A percentile compares a stretch with the other conserved stretches of the same genome.
Evolutionary conservation across 169 alveolate species (phyloP).

Genomic region (Miamiensis avidus): DNA sequence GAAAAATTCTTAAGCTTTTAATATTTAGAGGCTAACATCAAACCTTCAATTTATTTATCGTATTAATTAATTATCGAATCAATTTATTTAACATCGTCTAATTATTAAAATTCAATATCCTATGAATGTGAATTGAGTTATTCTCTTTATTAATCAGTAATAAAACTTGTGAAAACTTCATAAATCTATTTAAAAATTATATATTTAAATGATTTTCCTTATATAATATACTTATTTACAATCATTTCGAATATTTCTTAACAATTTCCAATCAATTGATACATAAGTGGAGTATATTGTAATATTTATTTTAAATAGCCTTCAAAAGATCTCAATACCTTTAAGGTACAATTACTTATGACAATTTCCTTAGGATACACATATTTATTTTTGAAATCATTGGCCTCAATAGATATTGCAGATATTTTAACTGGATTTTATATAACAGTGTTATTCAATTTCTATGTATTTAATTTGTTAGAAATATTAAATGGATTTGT

Average conservation of each 20-base stretch:
- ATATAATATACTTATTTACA: no score
- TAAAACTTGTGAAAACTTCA: not conserved
- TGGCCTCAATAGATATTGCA: no score
- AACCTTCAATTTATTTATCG: not conserved
- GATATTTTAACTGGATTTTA: no score
- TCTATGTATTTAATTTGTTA: no score
- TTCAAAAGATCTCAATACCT: not conserved
- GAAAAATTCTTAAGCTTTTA: not conserved
- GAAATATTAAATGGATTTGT: no score
- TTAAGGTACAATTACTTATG: not conserved
- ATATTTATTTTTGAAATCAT: no score
- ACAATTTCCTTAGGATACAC: not conserved
- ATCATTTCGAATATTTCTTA: not conserved
- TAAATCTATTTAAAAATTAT: no score
- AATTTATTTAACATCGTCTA: not conserved
- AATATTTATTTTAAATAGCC: not conserved
- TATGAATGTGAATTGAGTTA: no score
- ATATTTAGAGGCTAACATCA: not conserved
- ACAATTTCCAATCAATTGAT: not conserved
- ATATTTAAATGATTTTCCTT: no score
- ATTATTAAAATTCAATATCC: not conserved
- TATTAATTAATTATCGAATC: no score
- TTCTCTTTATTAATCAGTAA: not conserved
- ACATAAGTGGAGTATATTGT: not conserved
- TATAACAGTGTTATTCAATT: no score